A percentile compares a stretch with the other conserved stretches of the same genome.
phyloP scores from a whole-genome alignment of 83 land plant genomes.

The Picea mariana region DNA sequence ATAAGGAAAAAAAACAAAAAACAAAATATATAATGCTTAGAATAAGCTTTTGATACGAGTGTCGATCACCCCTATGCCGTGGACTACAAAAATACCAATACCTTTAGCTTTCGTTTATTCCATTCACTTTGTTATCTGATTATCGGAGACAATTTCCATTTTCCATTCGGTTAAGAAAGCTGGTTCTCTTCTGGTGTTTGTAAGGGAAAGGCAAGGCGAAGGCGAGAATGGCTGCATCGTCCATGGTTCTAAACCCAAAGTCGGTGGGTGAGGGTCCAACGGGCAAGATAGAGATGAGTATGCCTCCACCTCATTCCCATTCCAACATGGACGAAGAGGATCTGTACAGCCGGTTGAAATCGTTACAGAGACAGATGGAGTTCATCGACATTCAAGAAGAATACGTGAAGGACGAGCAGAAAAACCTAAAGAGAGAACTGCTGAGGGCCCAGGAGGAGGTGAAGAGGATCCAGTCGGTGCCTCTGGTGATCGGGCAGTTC shows the following conservation, averaged over 20 bases:
- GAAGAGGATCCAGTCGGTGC: slow-evolving; percentile 91
- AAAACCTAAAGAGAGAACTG: slow-evolving; percentile 85
- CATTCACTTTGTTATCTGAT: too few relatives aligned
- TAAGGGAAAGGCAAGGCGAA: not conserved
- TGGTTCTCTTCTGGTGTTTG: too few relatives aligned
- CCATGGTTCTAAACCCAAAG: slow-evolving; percentile 37
- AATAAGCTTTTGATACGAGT: too few relatives aligned
- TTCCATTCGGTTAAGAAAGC: too few relatives aligned
- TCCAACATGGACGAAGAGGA: slow-evolving; percentile 64
- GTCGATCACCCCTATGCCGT: too few relatives aligned
- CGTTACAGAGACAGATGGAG: slow-evolving; percentile 79
- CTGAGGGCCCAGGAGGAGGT: slow-evolving; percentile 96
- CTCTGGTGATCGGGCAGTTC: slow-evolving; percentile 41
- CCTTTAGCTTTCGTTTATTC: too few relatives aligned
- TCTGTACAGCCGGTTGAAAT: slow-evolving; percentile 74
- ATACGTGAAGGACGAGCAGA: slow-evolving; percentile 71
- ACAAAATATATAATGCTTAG: too few relatives aligned
- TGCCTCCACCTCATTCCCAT: slow-evolving; percentile 9
- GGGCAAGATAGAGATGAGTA: not conserved
- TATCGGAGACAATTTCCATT: too few relatives aligned
- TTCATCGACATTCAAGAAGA: slow-evolving; percentile 61
- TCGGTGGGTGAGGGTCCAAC: slow-evolving; percentile 14
- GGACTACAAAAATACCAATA: too few relatives aligned
- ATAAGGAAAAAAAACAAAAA: too few relatives aligned
- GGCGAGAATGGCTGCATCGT: slow-evolving; percentile 31